Conservation (phyloP, 768 basidiomycete genomes). For the Boletales sp. region DNA sequence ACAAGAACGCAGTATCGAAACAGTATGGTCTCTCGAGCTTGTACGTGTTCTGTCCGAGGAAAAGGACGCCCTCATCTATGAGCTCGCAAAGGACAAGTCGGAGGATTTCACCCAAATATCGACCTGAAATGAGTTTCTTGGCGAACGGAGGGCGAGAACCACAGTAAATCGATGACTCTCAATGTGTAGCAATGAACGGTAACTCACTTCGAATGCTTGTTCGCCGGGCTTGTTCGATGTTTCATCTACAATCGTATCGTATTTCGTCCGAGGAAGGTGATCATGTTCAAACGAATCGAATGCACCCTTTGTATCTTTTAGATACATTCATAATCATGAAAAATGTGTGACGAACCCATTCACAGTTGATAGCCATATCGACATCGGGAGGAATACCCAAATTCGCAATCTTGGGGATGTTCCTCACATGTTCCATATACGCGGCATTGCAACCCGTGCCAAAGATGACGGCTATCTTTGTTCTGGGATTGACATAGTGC, state of each 20-base stretch:
- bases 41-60: constrained; percentile 98
- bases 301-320: constrained; percentile 59
- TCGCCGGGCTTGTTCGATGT: constrained; percentile 95
- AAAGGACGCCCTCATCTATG: constrained; percentile 94
- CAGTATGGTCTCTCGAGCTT: constrained; percentile 92
- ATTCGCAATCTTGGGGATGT: constrained; percentile 80
- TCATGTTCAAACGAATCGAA: constrained; percentile 97
- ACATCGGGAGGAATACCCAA: constrained; percentile 62
- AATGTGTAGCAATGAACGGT: not conserved
- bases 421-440: constrained; percentile 87
- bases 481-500: constrained; percentile 86
- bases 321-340: not conserved
- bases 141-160: not conserved
- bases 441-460: constrained; percentile 99
- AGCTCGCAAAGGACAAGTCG: constrained; percentile 94
- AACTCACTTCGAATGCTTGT: constrained; percentile 81
- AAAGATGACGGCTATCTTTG: constrained; percentile 94
- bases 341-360: constrained; percentile 63
- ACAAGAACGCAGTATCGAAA: constrained; percentile 95
- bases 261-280: constrained; percentile 92
- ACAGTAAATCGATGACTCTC: not conserved
- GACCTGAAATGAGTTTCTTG: constrained; percentile 92
- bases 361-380: constrained; percentile 95
- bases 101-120: constrained; percentile 94
- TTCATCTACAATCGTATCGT: constrained; percentile 89